Evolutionary conservation across 805 yeast species (phyloP), one percentile per base, ranked within the genome.

Genomic region (Candida methanosorbosa): DNA sequence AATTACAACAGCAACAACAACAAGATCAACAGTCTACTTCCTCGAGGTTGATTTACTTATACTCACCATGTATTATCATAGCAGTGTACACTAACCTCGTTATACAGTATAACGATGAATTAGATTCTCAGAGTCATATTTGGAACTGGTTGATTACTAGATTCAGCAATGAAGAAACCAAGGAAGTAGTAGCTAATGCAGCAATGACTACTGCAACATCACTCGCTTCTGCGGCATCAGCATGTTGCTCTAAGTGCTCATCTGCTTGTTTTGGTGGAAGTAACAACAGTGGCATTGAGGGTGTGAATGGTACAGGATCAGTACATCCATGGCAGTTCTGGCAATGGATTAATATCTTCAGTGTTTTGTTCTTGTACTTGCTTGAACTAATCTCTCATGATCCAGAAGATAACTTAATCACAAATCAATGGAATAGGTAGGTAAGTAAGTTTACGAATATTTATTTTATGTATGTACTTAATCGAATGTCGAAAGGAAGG

Each of bases 21-120:
- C n/a, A n/a, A n/a, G n/a, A n/a, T n/a, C n/a, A n/a, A n/a, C n/a
- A n/a, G 25, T 55, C 57, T 9, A 48, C 52, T 3, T 43, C 8
- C 11, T 9, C 11, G 8, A 8, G 23, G 11, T 56, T 84, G 42
- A 69, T 87, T 21, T 87, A 88, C 52, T 78, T 95, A 23, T 90
- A 84, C 57, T 82, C 95, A 25, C 97, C 97, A 2, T 85, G 96
- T 57, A 78, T 92, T 38, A 77, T 92, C 27, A 87, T 92, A 38
- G 95, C 96, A 0, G 95, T 92, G 39, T 92, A 92, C 61, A 86
- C 97, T 2, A 95, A 92, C 55, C 63, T 92, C 46, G 81, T 90
- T 73, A 72, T 92, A 68, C 94, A 85, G 63, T 87, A 86, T 50
- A 77, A 81, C 34, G 85, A 87, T 34, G 81, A 78, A 50, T 62